A percentile compares a stretch with the other conserved stretches of the same genome.
phyloP scores from a whole-genome alignment of 441 rosid species.

The Metrosideros polymorpha region DNA sequence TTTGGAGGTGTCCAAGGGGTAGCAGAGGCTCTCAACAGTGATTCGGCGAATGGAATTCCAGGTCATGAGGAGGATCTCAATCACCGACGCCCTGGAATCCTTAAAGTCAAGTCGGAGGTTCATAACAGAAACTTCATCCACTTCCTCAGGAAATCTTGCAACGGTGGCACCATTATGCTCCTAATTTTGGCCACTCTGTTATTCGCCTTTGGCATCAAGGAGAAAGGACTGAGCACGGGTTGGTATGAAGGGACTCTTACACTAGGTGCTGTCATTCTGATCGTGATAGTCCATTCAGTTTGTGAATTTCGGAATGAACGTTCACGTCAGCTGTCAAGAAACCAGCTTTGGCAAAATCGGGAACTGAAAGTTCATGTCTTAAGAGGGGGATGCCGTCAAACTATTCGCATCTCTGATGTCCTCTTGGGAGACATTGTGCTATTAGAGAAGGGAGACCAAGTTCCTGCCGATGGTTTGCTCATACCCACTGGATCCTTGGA shows the following conservation, averaged over 20 bases:
- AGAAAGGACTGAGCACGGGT: not conserved
- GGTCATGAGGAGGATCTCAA: not conserved
- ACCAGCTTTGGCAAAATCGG: not conserved
- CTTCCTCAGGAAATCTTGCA: not conserved
- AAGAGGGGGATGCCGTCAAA: not conserved
- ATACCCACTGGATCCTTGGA: not conserved
- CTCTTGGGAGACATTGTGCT: not conserved
- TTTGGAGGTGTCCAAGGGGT: not conserved
- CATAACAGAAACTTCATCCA: not conserved
- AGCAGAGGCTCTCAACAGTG: not conserved
- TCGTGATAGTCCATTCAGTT: not conserved
- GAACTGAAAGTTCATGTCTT: not conserved
- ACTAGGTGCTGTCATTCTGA: not conserved
- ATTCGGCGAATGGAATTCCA: not conserved
- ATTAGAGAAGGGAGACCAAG: not conserved
- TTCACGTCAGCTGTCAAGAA: not conserved
- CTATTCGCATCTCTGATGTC: not conserved
- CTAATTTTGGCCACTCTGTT: not conserved
- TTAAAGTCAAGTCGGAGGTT: not conserved
- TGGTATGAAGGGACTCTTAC: not conserved
- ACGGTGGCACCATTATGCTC: not conserved
- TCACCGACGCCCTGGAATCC: not conserved
- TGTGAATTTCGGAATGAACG: not conserved
- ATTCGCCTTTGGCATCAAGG: not conserved
- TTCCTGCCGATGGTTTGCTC: conserved; percentile 5